Evolutionary conservation across 371 early-diverging fungal species (phyloP), one percentile per base, ranked within the genome.

Genomic region (Amoeboradix gromovi): DNA sequence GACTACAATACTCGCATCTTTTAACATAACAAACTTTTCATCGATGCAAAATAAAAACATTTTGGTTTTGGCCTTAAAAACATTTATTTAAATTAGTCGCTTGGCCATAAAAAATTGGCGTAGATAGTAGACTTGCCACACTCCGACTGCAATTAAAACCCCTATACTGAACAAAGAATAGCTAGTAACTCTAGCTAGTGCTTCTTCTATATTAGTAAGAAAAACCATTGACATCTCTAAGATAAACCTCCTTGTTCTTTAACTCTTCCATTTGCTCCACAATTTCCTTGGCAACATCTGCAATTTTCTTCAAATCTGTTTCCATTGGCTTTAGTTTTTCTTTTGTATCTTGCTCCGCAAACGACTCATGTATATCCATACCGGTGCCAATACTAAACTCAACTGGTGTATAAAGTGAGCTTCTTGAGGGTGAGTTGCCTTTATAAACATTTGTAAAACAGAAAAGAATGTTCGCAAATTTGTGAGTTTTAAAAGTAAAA

Each of bases 261-360:
- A 91, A 76, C 68, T 83, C 83, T 68, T 86, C 85, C 84, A 91
- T 84, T 69, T 89, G 84, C 48, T 81, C 83, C 30, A 85, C 79
- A 71, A 92, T 81, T 66, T 86, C 87, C 70, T 83, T 80, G 66
- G 87, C 78, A 29, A 87, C 76, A 67, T 79, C 81, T 74, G 91
- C 90, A 69, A 91, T 75, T 70, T 86, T 81, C 31, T 83, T 80
- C 48, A 93, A 76, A 75, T 92, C 94, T 22, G 83, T 72, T 77
- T 93, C 94, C 72, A 91, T 78, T n/a, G 92, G 92, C 74, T 80
- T 80, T 29, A 93, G 78, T 73, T 90, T 87, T 74, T 90, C 87
- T 28, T 82, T 79, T 72, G 82, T 81, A 31, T 81, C 83, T 67
- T 84, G 67, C 69, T 80, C 82, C 66, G 78, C 70, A 70, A 80